These are phyloP conservation scores for Pachyrhizus erosus DNA, from an alignment of 306 rosid species.

Conservation along the genomic window DNA sequence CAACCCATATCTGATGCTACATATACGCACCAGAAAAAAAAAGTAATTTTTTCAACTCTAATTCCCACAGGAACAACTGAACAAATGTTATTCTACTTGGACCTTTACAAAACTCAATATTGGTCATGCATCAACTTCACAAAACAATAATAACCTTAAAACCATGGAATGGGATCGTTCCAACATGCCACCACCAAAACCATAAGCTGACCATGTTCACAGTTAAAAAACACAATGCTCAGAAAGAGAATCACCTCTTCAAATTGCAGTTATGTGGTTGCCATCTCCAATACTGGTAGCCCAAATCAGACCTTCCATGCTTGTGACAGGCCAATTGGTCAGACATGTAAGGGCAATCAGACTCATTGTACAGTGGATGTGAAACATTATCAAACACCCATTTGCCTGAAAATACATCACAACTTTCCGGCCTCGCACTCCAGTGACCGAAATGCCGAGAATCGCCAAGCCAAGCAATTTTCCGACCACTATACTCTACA, in stretches of 20 bases:
- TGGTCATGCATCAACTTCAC: conserved; percentile 20
- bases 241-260: conserved; percentile 63
- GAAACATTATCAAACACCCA: conserved; percentile 89
- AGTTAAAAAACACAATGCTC: conserved; percentile 1
- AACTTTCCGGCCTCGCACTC: conserved; percentile 58
- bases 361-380: conserved; percentile 76
- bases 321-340: conserved; percentile 97
- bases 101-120: conserved; percentile 31
- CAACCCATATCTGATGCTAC: conserved; percentile 18
- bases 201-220: conserved; percentile 2
- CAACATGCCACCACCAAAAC: conserved; percentile 29
- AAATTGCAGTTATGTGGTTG: conserved; percentile 93
- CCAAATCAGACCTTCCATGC: conserved; percentile 91
- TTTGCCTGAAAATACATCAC: conserved; percentile 84
- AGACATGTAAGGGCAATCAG: conserved; percentile 92
- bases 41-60: neutral
- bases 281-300: conserved; percentile 92
- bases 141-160: conserved; percentile 2
- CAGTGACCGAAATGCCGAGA: conserved; percentile 38
- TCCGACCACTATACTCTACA: conserved; percentile 72
- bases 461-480: conserved; percentile 57
- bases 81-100: conserved; percentile 22
- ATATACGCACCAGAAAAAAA: neutral
- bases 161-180: neutral
- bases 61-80: neutral